Conservation (phyloP, 1,284 basidiomycete genomes). For the Inonotus hispidus region DNA sequence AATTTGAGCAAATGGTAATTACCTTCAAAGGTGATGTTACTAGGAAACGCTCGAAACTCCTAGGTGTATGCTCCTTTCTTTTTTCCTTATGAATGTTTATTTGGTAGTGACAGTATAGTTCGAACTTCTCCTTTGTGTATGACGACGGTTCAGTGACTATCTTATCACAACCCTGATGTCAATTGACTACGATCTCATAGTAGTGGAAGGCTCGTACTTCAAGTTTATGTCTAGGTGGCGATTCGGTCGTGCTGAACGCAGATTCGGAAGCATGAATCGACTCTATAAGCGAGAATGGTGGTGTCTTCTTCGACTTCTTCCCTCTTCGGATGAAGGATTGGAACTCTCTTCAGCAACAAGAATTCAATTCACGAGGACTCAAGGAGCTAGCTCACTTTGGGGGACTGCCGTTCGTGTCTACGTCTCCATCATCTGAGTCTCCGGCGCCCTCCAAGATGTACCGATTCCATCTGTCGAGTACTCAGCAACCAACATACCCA, state of each 20-base stretch:
- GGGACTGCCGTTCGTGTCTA: conserved; percentile 25
- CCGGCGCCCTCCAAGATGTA: conserved; percentile 48
- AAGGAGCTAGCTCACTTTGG: conserved; percentile 20
- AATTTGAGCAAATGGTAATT: not conserved
- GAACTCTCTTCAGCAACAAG: not conserved
- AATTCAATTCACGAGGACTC: not conserved
- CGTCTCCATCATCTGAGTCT: conserved; percentile 30
- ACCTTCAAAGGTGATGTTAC: conserved; percentile 76
- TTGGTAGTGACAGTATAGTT: conserved; percentile 76
- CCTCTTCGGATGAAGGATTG: not conserved
- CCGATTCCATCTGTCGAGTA: conserved; percentile 62
- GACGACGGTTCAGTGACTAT: conserved; percentile 69
- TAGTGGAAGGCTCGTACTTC: too few species aligned
- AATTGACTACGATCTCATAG: too few species aligned
- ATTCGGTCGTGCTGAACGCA: conserved; percentile 23
- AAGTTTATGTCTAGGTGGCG: conserved; percentile 36
- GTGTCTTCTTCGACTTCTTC: conserved; percentile 15
- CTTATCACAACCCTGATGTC: conserved; percentile 36
- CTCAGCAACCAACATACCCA: not conserved
- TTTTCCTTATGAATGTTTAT: conserved; percentile 67
- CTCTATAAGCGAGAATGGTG: conserved; percentile 30
- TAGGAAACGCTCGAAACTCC: conserved; percentile 69
- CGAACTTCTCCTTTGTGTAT: conserved; percentile 76
- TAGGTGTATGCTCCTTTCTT: conserved; percentile 37
- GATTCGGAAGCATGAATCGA: conserved; percentile 45